Evolutionary conservation across 108 stramenopile genomes (phyloP), one percentile per base, ranked within the genome.

Genomic region (Asterionellopsis glacialis): DNA sequence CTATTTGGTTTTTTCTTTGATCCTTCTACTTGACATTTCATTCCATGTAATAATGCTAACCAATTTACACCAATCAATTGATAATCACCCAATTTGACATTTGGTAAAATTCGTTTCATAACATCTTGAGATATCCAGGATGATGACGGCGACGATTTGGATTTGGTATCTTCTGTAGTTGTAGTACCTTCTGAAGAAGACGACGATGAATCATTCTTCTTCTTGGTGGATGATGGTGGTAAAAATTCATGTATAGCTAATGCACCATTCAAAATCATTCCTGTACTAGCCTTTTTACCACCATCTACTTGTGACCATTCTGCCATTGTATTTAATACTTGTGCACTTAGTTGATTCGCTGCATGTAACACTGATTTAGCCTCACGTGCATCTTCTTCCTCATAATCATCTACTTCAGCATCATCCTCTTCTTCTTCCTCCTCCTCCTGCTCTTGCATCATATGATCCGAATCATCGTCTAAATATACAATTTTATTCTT

Each of bases 21-120:
- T 16, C 74, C 55, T 56, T 63, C 61, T 49, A 72, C 52, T 25
- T 63, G 65, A 51, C 78, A 83, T 27, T 75, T 82, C 69, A 84
- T 78, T 18, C 83, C 68, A 72, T 91, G 78, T 40, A 93, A 64
- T 13, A 90, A 47, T 3, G 83, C 81, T 76, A 93, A 65, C 92
- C 92, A 93, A 65, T 93, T 93, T 61, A 93, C 87, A 1, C 92
- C 92, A 60, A 90, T 73, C 43, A 93, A 51, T 59, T 93, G 92
- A 66, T 93, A 91, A 38, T 84, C 81, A 4, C 82, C 77, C 57
- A 91, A 70, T 7, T 65, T 80, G 2, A 88, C 75, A 28, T 70
- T 60, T 28, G 90, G 90, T 55, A 75, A 71, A 9, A 84, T 65
- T 39, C 64, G 43, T 33, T 57, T 50, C 87, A 91, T 91, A 6